Percentiles rank a stretch among this genome's conserved stretches.
Evolutionary conservation across 192 early-diverging fungal genomes (phyloP).

Genomic region (Phycomyces blakesleeanus): DNA sequence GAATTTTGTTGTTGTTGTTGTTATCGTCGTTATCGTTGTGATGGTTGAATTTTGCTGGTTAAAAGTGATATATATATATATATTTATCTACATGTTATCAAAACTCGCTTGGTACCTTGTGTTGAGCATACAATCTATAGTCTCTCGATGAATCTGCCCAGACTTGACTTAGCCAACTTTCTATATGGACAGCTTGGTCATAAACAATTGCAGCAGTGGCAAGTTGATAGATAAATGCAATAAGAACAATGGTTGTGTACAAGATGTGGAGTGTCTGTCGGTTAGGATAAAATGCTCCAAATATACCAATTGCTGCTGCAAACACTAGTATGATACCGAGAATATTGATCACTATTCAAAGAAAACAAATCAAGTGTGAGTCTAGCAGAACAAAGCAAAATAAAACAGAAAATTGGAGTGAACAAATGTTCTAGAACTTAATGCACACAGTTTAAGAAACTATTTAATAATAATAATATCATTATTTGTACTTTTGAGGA

Average conservation of each 20-base stretch:
- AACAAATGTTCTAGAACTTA: no score
- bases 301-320: slow-evolving; percentile 14
- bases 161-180: slow-evolving; percentile 8
- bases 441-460: neutral
- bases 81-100: no score
- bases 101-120: slow-evolving; percentile 10
- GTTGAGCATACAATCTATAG: slow-evolving; percentile 13
- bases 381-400: no score
- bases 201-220: slow-evolving; percentile 18
- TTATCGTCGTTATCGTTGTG: no score
- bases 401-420: no score
- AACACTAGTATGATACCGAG: slow-evolving; percentile 17
- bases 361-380: no score
- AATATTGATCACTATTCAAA: slow-evolving; percentile 14
- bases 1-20: neutral
- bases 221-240: slow-evolving; percentile 20
- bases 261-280: slow-evolving; percentile 14
- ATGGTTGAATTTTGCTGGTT: no score
- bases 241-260: slow-evolving; percentile 15
- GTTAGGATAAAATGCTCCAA: slow-evolving; percentile 14
- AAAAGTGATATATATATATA: no score
- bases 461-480: neutral
- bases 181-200: slow-evolving; percentile 15
- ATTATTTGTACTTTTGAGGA: slow-evolving; percentile 9
- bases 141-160: slow-evolving; percentile 11